phyloP scores from a whole-genome alignment of 177 flowering plant genomes.

The Vitis hybrid region DNA sequence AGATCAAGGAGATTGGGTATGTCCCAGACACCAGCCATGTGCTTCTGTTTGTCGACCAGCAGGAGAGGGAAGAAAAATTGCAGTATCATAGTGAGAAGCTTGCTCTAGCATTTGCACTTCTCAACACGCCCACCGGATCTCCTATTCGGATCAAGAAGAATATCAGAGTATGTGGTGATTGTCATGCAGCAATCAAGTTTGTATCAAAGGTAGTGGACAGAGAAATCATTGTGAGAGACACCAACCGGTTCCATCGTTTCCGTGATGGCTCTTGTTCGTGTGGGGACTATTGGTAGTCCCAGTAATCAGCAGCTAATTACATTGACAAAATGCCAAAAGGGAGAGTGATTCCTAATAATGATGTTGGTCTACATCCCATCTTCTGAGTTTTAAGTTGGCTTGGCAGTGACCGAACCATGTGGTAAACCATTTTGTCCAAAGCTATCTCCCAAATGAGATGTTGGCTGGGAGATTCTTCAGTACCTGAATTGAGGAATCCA shows the following conservation, averaged over 20 bases:
- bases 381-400: not conserved
- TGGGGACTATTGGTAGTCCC: conserved; percentile 28
- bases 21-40: conserved; percentile 62
- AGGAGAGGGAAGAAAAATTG: conserved; percentile 55
- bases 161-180: conserved; percentile 33
- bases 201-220: conserved; percentile 20
- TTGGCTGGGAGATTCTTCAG: not conserved
- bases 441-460: not conserved
- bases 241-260: conserved; percentile 27
- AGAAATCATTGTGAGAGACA: conserved; percentile 29
- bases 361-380: not conserved
- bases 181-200: conserved; percentile 28
- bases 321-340: not conserved
- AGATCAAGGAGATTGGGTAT: conserved; percentile 54
- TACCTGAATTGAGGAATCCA: not conserved
- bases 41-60: conserved; percentile 44
- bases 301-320: not conserved
- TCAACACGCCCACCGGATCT: conserved; percentile 37
- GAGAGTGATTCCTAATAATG: not conserved
- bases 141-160: conserved; percentile 41
- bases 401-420: not conserved
- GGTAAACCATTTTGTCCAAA: not conserved
- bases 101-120: conserved; percentile 47
- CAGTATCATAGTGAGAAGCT: conserved; percentile 55
- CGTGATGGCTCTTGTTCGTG: conserved; percentile 26